Evolutionary conservation across 2,329 filamentous ascomycete species (phyloP).

Genomic region (Teratosphaeria gauchensis): DNA sequence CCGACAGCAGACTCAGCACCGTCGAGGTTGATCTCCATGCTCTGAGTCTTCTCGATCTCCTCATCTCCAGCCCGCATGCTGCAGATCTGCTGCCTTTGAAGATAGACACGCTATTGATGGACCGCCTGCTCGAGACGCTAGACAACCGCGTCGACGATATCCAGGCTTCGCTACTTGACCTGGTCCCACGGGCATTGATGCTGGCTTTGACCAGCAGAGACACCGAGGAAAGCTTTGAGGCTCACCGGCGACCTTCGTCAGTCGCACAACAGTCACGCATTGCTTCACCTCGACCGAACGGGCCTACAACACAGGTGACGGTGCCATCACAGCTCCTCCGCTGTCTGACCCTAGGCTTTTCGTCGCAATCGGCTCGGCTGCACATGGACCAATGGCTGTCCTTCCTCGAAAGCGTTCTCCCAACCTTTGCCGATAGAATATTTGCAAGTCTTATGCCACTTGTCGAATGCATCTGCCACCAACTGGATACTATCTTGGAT

Average conservation of each 20-base stretch:
- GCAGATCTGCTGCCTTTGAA: slow-evolving; percentile 11
- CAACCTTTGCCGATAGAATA: slow-evolving; percentile 72
- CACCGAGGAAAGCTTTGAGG: neutral
- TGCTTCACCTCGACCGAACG: neutral
- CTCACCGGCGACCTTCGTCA: neutral
- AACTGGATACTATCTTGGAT: slow-evolving; percentile 64
- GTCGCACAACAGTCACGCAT: neutral
- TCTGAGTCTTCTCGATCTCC: neutral
- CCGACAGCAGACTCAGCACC: neutral
- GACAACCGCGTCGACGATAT: slow-evolving; percentile 9
- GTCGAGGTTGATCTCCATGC: neutral
- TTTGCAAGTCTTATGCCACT: slow-evolving; percentile 86
- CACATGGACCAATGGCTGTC: slow-evolving; percentile 87
- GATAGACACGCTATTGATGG: slow-evolving; percentile 19
- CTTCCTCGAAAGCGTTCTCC: slow-evolving; percentile 74
- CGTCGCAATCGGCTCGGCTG: slow-evolving; percentile 60
- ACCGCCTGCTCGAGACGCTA: slow-evolving; percentile 14
- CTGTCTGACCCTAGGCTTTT: slow-evolving; percentile 73
- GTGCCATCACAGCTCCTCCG: slow-evolving; percentile 66
- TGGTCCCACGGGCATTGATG: slow-evolving; percentile 62
- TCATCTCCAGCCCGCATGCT: slow-evolving; percentile 1
- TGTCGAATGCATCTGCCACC: slow-evolving; percentile 76
- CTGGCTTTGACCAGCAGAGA: neutral
- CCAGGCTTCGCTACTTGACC: slow-evolving; percentile 56
- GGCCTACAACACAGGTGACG: neutral